A percentile compares a stretch with the other conserved stretches of the same genome.
These are phyloP conservation scores for Pestalotiopsis sp. DNA, from an alignment of 2,329 filamentous ascomycete genomes.

Conservation along the genomic window DNA sequence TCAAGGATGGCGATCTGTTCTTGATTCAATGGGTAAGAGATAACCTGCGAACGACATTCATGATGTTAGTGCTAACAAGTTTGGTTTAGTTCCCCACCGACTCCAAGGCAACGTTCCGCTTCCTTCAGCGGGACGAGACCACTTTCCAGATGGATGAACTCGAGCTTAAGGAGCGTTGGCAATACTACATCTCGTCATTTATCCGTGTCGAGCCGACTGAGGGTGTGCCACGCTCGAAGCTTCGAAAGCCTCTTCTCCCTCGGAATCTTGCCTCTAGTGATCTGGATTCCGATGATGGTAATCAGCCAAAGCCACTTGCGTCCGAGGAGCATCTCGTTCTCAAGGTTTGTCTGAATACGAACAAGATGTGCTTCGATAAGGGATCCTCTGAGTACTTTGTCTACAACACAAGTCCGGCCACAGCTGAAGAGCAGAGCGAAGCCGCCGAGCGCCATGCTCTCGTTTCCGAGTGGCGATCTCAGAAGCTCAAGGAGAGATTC, in stretches of 20 bases:
- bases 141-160: slow-evolving; percentile 90
- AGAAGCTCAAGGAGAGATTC: slow-evolving; percentile 76
- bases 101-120: slow-evolving; percentile 72
- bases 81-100: slow-evolving; percentile 63
- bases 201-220: slow-evolving; percentile 88
- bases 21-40: slow-evolving; percentile 84
- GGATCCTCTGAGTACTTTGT: slow-evolving; percentile 72
- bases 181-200: slow-evolving; percentile 93
- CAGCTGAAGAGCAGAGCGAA: slow-evolving; percentile 66
- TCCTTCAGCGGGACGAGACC: slow-evolving; percentile 68
- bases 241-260: slow-evolving; percentile 71
- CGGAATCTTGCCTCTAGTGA: slow-evolving; percentile 70
- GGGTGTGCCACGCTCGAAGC: slow-evolving; percentile 66
- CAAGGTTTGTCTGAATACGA: slow-evolving; percentile 76
- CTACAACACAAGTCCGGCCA: slow-evolving; percentile 70
- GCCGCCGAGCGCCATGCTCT: slow-evolving; percentile 62
- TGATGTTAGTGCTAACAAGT: slow-evolving; percentile 11
- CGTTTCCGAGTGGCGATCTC: slow-evolving; percentile 64
- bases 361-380: slow-evolving; percentile 77
- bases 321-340: slow-evolving; percentile 71
- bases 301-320: slow-evolving; percentile 61
- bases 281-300: slow-evolving; percentile 65
- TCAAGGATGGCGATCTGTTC: slow-evolving; percentile 92
- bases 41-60: neutral
- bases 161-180: slow-evolving; percentile 82